phyloP scores from a whole-genome alignment of 768 basidiomycete genomes.

The Mycena latifolia region DNA sequence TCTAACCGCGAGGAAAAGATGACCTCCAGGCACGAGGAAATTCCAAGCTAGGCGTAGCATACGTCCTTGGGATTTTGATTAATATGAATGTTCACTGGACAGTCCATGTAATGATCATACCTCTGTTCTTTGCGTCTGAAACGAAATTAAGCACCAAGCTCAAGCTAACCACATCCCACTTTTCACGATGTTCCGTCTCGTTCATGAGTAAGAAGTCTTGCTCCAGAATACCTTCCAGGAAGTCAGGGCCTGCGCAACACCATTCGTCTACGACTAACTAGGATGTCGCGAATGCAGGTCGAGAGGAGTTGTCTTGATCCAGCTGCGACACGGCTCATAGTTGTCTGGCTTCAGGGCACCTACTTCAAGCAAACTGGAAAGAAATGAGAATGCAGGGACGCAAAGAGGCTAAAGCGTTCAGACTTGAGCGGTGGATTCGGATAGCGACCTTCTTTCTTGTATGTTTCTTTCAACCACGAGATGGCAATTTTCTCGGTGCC shows the following conservation, averaged over 20 bases:
- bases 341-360: slow-evolving; percentile 91
- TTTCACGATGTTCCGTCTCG: slow-evolving; percentile 56
- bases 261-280: slow-evolving; percentile 7
- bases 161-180: slow-evolving; percentile 87
- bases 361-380: slow-evolving; percentile 82
- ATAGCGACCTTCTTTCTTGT: slow-evolving; percentile 37
- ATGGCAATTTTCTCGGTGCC: slow-evolving; percentile 89
- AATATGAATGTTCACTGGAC: no score
- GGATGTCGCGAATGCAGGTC: slow-evolving; percentile 90
- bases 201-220: slow-evolving; percentile 88
- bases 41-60: slow-evolving; percentile 76
- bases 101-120: no score
- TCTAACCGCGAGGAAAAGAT: slow-evolving; percentile 80
- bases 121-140: slow-evolving; percentile 79
- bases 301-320: slow-evolving; percentile 83
- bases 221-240: slow-evolving; percentile 66
- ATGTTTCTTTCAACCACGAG: slow-evolving; percentile 76
- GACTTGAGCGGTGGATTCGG: slow-evolving; percentile 55
- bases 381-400: slow-evolving; percentile 2
- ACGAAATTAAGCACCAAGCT: slow-evolving; percentile 95
- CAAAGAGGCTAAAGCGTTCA: slow-evolving; percentile 16
- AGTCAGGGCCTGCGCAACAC: not conserved
- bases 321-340: slow-evolving; percentile 71
- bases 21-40: slow-evolving; percentile 66
- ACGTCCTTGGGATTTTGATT: slow-evolving; percentile 58